phyloP scores from a whole-genome alignment of 2,329 filamentous ascomycete species.

The Remersonia thermophila region DNA sequence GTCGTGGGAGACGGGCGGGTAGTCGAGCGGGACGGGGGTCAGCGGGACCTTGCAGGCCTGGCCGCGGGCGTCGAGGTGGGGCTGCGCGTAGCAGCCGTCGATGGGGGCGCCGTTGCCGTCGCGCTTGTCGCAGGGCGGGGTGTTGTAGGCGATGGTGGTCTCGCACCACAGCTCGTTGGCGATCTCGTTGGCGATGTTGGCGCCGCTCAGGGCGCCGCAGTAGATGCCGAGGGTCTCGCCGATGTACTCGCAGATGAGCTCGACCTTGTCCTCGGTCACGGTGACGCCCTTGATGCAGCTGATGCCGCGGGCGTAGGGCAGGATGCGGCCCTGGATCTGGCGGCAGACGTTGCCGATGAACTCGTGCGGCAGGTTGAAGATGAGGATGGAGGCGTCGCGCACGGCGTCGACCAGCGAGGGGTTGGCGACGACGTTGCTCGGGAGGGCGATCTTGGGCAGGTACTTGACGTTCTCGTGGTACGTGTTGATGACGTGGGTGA shows the following conservation, averaged over 20 bases:
- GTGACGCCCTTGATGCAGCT: constrained; percentile 98
- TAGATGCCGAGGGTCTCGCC: constrained; percentile 87
- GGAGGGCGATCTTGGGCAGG: constrained; percentile 75
- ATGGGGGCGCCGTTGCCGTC: constrained; percentile 49
- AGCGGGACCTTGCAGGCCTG: constrained; percentile 57
- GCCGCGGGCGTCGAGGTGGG: constrained; percentile 59
- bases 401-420: constrained; percentile 70
- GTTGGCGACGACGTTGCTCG: constrained; percentile 73
- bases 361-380: constrained; percentile 95
- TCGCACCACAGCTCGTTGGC: constrained; percentile 94
- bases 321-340: constrained; percentile 73
- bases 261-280: constrained; percentile 73
- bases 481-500: constrained; percentile 82
- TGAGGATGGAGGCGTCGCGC: constrained; percentile 70
- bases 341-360: constrained; percentile 84
- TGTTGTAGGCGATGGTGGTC: constrained; percentile 93
- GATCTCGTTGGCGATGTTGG: constrained; percentile 93
- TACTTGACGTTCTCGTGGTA: constrained; percentile 97
- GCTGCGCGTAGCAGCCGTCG: constrained; percentile 27
- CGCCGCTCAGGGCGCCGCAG: constrained; percentile 87
- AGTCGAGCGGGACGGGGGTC: constrained; percentile 64
- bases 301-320: constrained; percentile 85
- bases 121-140: constrained; percentile 70
- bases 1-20: constrained; percentile 74
- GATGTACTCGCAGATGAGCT: constrained; percentile 90